Evolutionary conservation across 1,139 yeast genomes (phyloP).

Genomic region (Zygosaccharomyces sapae): DNA sequence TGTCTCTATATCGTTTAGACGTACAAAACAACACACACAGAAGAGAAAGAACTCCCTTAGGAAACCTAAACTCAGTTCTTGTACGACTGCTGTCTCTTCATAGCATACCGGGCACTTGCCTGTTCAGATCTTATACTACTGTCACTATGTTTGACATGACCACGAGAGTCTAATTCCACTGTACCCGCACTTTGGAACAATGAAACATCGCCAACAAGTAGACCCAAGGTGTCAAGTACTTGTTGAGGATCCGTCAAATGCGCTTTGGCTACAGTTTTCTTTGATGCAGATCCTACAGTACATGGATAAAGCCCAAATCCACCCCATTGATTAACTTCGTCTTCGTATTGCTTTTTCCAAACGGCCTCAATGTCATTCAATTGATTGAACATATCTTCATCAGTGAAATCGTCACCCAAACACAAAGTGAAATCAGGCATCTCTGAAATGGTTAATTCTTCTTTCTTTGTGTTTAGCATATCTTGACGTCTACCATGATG

Average conservation of each 20-base stretch:
- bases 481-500: constrained; percentile 48
- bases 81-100: constrained; percentile 22
- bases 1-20: not conserved
- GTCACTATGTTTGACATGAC: constrained; percentile 48
- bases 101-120: constrained; percentile 32
- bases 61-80: not conserved
- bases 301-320: constrained; percentile 75
- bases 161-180: constrained; percentile 69
- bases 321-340: constrained; percentile 45
- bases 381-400: constrained; percentile 92
- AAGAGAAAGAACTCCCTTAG: not conserved
- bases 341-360: constrained; percentile 37
- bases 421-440: constrained; percentile 83
- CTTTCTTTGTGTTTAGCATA: constrained; percentile 35
- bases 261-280: constrained; percentile 81
- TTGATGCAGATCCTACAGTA: constrained; percentile 93
- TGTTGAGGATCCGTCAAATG: constrained; percentile 84
- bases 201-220: constrained; percentile 70
- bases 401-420: constrained; percentile 93
- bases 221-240: constrained; percentile 79
- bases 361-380: constrained; percentile 55
- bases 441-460: constrained; percentile 43
- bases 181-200: constrained; percentile 73
- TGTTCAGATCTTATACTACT: constrained; percentile 36
- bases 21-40: not conserved